Conservation (phyloP, 225 moss, liverwort and hornwort species). For the Physcomitrellopsis africana region DNA sequence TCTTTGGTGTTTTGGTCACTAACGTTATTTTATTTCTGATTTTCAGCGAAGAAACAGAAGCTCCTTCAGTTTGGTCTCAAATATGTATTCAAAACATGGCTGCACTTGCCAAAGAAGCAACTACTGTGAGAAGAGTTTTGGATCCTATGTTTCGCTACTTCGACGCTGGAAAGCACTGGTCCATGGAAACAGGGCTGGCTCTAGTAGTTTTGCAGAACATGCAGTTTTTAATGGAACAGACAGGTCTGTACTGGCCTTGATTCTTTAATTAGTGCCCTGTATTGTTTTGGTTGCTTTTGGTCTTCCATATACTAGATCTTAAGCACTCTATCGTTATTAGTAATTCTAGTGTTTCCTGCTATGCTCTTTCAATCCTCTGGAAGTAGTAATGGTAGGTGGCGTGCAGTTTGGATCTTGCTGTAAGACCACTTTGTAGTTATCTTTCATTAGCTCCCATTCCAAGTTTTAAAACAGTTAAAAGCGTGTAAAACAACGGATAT, state of each 20-base stretch:
- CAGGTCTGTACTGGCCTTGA: slow-evolving; percentile 51
- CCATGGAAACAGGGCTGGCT: slow-evolving; percentile 74
- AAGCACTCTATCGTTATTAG: not conserved
- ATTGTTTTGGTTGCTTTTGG: not conserved
- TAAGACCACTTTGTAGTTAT: not conserved
- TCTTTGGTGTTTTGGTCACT: not conserved
- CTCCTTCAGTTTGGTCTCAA: slow-evolving; percentile 87
- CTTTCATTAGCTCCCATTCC: not conserved
- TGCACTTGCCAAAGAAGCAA: slow-evolving; percentile 83
- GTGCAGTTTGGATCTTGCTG: not conserved
- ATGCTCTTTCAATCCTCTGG: not conserved
- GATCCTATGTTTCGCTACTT: slow-evolving; percentile 94
- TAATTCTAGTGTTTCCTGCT: not conserved
- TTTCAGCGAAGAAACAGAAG: slow-evolving; percentile 72
- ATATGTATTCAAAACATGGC: slow-evolving; percentile 94
- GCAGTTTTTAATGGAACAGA: slow-evolving; percentile 88
- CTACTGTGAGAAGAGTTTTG: slow-evolving; percentile 80
- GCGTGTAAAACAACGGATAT: not conserved
- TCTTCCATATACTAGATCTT: not conserved
- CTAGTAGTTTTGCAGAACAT: slow-evolving; percentile 78
- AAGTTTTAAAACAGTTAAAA: not conserved
- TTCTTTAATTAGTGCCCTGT: not conserved
- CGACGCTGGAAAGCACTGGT: slow-evolving; percentile 80
- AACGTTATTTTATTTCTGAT: not conserved
- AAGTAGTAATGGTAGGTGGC: not conserved